Evolutionary conservation across 2,329 filamentous ascomycete species (phyloP).

Genomic region (Verticillium albo-atrum): DNA sequence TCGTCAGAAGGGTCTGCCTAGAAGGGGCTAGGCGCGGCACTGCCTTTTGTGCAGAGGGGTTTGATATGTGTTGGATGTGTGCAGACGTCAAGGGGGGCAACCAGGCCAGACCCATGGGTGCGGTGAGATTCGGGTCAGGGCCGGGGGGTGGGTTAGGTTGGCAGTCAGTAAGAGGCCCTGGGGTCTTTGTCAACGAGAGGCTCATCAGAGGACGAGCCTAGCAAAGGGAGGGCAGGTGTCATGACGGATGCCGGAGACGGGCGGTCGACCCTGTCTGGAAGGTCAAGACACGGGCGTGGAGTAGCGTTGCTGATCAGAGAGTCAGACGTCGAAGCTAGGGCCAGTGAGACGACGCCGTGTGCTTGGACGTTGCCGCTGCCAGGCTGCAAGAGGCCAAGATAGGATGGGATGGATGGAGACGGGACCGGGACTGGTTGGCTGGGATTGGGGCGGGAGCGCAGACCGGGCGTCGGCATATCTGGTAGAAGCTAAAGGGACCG

Average conservation of each 20-base stretch:
- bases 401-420: neutral
- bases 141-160: too few relatives aligned
- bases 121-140: too few relatives aligned
- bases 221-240: neutral
- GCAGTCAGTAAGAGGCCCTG: too few relatives aligned
- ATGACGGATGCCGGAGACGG: neutral
- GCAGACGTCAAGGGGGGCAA: neutral
- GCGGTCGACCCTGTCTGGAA: neutral
- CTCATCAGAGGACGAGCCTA: neutral
- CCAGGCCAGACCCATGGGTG: neutral
- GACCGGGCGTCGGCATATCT: neutral
- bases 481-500: neutral
- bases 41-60: neutral
- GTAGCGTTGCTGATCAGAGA: neutral
- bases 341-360: neutral
- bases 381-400: neutral
- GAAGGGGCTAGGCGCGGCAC: neutral
- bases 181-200: neutral
- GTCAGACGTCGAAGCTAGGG: neutral
- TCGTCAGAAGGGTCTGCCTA: neutral
- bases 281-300: neutral
- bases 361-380: neutral
- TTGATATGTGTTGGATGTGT: neutral
- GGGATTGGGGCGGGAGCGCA: neutral
- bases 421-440: neutral